These are phyloP conservation scores for Magnolia changhungtana DNA, from an alignment of 164 flowering plant species.

Conservation along the genomic window DNA sequence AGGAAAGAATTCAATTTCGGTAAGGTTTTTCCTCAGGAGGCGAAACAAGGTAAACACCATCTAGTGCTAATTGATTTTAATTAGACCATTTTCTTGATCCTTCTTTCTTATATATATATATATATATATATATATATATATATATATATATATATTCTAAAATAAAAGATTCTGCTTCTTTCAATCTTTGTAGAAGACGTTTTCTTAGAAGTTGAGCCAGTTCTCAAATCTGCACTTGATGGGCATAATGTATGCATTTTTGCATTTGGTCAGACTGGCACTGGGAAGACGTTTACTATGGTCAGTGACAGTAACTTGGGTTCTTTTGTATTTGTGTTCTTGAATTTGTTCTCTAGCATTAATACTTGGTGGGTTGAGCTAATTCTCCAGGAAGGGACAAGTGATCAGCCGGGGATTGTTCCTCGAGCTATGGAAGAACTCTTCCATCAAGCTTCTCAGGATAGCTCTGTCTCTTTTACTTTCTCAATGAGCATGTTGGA, in stretches of 20 bases:
- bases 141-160: too few species aligned
- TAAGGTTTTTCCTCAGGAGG: slow-evolving; percentile 56
- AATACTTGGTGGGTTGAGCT: not conserved
- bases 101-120: too few species aligned
- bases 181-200: slow-evolving; percentile 54
- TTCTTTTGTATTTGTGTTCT: not conserved
- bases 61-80: not conserved
- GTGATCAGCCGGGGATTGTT: slow-evolving; percentile 52
- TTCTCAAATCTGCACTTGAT: slow-evolving; percentile 79
- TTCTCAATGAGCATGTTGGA: slow-evolving; percentile 89
- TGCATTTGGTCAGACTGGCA: slow-evolving; percentile 92
- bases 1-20: slow-evolving; percentile 64
- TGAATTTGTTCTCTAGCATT: not conserved
- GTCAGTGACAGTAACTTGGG: slow-evolving; percentile 30
- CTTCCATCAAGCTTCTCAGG: slow-evolving; percentile 41
- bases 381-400: slow-evolving; percentile 60
- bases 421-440: slow-evolving; percentile 65
- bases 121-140: too few species aligned
- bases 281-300: slow-evolving; percentile 94
- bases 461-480: slow-evolving; percentile 31
- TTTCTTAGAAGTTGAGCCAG: slow-evolving; percentile 66
- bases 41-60: slow-evolving; percentile 55
- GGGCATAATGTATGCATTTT: slow-evolving; percentile 77
- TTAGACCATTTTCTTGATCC: not conserved
- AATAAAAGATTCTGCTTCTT: slow-evolving; percentile 10